Evolutionary conservation across 1,284 basidiomycete genomes (phyloP), one percentile per base, ranked within the genome.

Genomic region (Apiotrichum brassicae): DNA sequence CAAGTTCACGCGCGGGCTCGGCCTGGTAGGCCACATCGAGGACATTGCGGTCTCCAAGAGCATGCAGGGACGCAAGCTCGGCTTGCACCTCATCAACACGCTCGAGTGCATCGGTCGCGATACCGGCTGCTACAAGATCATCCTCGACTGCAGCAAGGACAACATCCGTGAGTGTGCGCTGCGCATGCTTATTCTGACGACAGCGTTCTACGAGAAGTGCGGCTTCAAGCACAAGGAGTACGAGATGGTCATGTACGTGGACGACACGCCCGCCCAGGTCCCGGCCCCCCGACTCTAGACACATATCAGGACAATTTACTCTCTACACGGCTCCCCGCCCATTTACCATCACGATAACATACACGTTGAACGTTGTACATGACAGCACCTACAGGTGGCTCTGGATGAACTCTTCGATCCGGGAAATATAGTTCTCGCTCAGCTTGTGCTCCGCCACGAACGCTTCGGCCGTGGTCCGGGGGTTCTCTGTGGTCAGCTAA

Each of bases 181-280:
- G 19, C 18, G n/a, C 16, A n/a, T 54, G 39, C 48, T 53, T 22
- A 46, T 18, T 14, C 46, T 11, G 24, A 5, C 28, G 11, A 26
- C 67, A 93, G 90, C 88, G 1, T 98, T 98, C 76, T 98, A 98
- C 73, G 79, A 90, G 74, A 97, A 97, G 75, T 98, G 94, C 70
- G 93, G 92, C 1, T 94, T 81, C 64, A 78, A 81, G 69, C 84
- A 83, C 76, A 92, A 89, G 74, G 89, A 91, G 73, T 83, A 81
- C 63, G 87, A 93, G 73, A 95, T 94, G 90, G 90, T 75, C n/a
- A 58, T 65, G 49, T 75, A 73, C 54, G 47, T 68, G 48, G 47
- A 57, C 18, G 33, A 34, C 19, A 53, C 60, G 16, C 53, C 62
- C 14, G 16, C 33, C 5, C 25, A 22, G 33, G 34, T 35, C 40